Percentiles rank a stretch among this genome's conserved stretches.
Conservation (phyloP, 768 basidiomycete species). For the Suillus variegatus region DNA sequence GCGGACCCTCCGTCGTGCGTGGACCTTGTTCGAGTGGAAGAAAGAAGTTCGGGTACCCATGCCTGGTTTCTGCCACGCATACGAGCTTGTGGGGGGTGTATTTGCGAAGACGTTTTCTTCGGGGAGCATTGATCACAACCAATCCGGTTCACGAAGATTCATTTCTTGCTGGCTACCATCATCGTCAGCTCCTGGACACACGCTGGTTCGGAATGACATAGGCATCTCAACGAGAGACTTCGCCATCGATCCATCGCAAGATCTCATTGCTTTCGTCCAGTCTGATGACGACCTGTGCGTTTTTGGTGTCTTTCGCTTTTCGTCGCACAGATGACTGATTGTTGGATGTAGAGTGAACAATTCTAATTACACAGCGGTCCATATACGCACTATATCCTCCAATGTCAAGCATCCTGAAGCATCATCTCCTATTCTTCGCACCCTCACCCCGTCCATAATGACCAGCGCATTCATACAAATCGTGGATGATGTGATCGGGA, state of each 20-base stretch:
- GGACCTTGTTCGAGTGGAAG: constrained; percentile 35
- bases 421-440: constrained; percentile 24
- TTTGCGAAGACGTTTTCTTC: constrained; percentile 46
- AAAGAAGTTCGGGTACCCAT: constrained; percentile 27
- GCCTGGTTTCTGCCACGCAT: constrained; percentile 45
- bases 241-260: constrained; percentile 67
- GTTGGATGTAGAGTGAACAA: background rate
- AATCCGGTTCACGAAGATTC: constrained; percentile 28
- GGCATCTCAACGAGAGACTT: constrained; percentile 52
- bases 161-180: constrained; percentile 24
- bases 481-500: constrained; percentile 53
- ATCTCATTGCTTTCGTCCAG: constrained; percentile 49
- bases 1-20: constrained; percentile 35
- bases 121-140: constrained; percentile 13
- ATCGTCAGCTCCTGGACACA: constrained; percentile 6
- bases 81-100: constrained; percentile 61
- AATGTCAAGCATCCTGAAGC: constrained; percentile 46
- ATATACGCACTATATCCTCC: constrained; percentile 46
- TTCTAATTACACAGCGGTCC: constrained; percentile 33
- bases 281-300: constrained; percentile 24
- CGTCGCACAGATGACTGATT: background rate
- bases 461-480: constrained; percentile 47
- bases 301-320: background rate
- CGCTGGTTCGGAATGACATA: constrained; percentile 35
- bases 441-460: constrained; percentile 24